A percentile compares a stretch with the other conserved stretches of the same genome.
Conservation (phyloP, 2,329 filamentous ascomycete genomes). For the Neonectria ditissima region DNA sequence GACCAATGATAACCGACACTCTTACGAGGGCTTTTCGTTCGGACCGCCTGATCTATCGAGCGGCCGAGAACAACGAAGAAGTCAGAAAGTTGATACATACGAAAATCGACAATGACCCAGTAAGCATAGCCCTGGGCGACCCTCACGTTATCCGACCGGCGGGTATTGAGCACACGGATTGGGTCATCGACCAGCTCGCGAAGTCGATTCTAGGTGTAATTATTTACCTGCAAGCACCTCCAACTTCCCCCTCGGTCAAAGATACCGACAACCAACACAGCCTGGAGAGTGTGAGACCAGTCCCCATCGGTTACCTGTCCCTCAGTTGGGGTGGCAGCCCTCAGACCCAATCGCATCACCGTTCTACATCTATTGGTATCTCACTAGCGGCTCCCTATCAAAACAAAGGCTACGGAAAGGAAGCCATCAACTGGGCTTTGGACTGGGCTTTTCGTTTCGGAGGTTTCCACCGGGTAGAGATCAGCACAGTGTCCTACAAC, state of each 20-base stretch:
- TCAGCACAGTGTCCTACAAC: slow-evolving; percentile 57
- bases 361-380: slow-evolving; percentile 48
- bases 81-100: slow-evolving; percentile 28
- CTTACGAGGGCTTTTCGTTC: slow-evolving; percentile 26
- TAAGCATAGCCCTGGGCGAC: slow-evolving; percentile 19
- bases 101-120: slow-evolving; percentile 26
- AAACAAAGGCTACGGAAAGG: slow-evolving; percentile 57
- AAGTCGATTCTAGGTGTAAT: slow-evolving; percentile 19
- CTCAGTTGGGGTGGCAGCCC: slow-evolving; percentile 20
- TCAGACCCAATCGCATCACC: background rate
- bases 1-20: slow-evolving; percentile 19
- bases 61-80: slow-evolving; percentile 25
- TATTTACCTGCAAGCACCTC: slow-evolving; percentile 20
- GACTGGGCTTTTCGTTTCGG: slow-evolving; percentile 60
- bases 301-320: slow-evolving; percentile 25
- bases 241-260: no score
- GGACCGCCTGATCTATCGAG: slow-evolving; percentile 32
- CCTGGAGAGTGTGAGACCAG: background rate
- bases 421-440: slow-evolving; percentile 60
- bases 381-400: slow-evolving; percentile 50
- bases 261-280: background rate
- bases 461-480: slow-evolving; percentile 57
- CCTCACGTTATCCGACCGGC: slow-evolving; percentile 13
- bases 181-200: background rate
- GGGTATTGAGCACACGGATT: background rate